Conservation (phyloP, 768 basidiomycete species). For the Galerina marginata region DNA sequence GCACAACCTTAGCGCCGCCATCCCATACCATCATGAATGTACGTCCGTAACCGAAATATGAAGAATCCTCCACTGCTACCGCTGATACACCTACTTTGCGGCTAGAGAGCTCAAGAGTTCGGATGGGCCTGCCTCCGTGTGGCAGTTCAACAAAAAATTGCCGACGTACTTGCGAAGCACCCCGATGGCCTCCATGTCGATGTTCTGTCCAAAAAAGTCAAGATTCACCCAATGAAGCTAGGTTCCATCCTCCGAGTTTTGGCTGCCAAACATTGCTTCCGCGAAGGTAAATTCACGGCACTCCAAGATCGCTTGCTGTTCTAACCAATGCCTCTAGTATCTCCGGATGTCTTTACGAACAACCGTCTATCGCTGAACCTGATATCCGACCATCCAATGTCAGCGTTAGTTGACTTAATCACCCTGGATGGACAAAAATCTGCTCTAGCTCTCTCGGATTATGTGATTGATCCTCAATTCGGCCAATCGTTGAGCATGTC, state of each 20-base stretch:
- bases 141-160: constrained; percentile 37
- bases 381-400: constrained; percentile 33
- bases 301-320: constrained; percentile 11
- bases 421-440: constrained; percentile 7
- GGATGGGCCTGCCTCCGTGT: constrained; percentile 41
- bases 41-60: constrained; percentile 1
- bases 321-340: constrained; percentile 27
- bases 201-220: constrained; percentile 34
- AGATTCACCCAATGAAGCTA: constrained; percentile 41
- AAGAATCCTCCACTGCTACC: neutral
- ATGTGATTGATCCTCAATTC: constrained; percentile 1
- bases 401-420: constrained; percentile 21
- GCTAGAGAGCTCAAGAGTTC: constrained; percentile 23
- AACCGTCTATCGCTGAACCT: constrained; percentile 43
- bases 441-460: constrained; percentile 1
- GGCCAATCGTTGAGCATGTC: neutral
- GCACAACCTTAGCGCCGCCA: constrained; percentile 34
- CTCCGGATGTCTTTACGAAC: constrained; percentile 43
- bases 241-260: constrained; percentile 43
- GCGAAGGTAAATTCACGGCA: constrained; percentile 9
- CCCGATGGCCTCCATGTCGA: constrained; percentile 41
- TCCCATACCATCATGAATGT: constrained; percentile 36
- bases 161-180: constrained; percentile 41
- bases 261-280: constrained; percentile 43
- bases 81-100: neutral